Evolutionary conservation across 129 eudicot genomes (phyloP), one percentile per base, ranked within the genome.

Genomic region (Flaveria ramosissima): DNA sequence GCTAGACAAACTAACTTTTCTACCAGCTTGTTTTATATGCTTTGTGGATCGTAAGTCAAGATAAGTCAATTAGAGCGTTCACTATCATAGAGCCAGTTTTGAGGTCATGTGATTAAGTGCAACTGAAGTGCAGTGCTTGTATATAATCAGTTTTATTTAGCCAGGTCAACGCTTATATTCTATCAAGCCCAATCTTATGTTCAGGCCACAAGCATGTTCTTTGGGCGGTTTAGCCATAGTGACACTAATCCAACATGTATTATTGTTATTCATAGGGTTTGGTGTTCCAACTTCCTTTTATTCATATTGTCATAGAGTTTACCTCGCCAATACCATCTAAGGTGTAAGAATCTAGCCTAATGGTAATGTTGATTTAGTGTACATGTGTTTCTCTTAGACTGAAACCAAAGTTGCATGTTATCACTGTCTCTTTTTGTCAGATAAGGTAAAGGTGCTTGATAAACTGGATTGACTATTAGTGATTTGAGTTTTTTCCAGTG

Each of bases 391-490:
- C 48, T 66, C 16, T 4, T 17, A 36, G 50, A 36, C 9, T 17
- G 27, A 66, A 66, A 66, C 26, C 50, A 36, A 64, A 64, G 47
- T 36, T 64, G 20, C 70, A 36, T 36, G 26, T 39, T 1, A 13
- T 21, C 21, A 63, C 6, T 15, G 14, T 30, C 19, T 13, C 23
- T 6, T 27, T 63, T 27, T 15, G 6, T 30, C 23, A 1, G 46
- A 63, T 63, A 30, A 27, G 46, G 32, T 63, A 15, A 30, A 63
- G 69, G 69, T 5, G 69, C 46, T 63, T 63, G 69, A 63, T 27
- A 63, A 36, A 32, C 21, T 63, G 46, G 11, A 45, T 32, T 0
- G 12, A 27, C 16, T 63, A 30, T 63, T 23, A 13, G 43, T 62
- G 68, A 26, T 13, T 62, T 62, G 19, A 62, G 12, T 26, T 62